Evolutionary conservation across 1,284 basidiomycete species (phyloP).

Genomic region (Bondarzewia mesenterica): DNA sequence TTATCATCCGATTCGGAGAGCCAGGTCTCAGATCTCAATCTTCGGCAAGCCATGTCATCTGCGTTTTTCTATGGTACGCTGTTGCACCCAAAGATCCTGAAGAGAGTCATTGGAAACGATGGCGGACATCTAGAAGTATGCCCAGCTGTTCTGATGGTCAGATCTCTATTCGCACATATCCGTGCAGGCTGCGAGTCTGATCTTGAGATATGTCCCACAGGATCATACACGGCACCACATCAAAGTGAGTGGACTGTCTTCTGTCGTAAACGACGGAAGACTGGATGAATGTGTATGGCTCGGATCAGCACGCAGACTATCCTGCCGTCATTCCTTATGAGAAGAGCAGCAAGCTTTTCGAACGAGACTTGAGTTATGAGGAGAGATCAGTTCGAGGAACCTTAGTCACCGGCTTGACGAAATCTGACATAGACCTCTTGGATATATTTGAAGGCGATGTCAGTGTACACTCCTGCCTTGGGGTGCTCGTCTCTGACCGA

Average conservation of each 20-base stretch:
- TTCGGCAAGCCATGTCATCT: slow-evolving; percentile 10
- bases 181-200: not conserved
- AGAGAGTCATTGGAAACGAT: slow-evolving; percentile 53
- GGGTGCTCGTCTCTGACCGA: not conserved
- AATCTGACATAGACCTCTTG: slow-evolving; percentile 47
- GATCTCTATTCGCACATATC: slow-evolving; percentile 13
- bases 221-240: slow-evolving; percentile 74
- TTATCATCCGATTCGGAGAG: no score
- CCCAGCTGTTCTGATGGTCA: slow-evolving; percentile 43
- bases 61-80: slow-evolving; percentile 82
- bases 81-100: slow-evolving; percentile 64
- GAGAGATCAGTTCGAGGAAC: slow-evolving; percentile 62
- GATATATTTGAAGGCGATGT: slow-evolving; percentile 80
- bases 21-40: no score
- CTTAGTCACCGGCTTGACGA: slow-evolving; percentile 56
- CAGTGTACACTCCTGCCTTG: slow-evolving; percentile 22
- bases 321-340: slow-evolving; percentile 64
- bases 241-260: slow-evolving; percentile 20
- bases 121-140: slow-evolving; percentile 48
- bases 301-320: slow-evolving; percentile 61
- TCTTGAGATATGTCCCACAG: slow-evolving; percentile 24
- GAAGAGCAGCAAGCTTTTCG: slow-evolving; percentile 35
- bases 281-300: not conserved
- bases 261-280: not conserved
- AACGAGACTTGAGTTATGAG: slow-evolving; percentile 34